These are phyloP conservation scores for Cryptococcus sp. DNA, from an alignment of 1,284 basidiomycete genomes.

Conservation along the genomic window DNA sequence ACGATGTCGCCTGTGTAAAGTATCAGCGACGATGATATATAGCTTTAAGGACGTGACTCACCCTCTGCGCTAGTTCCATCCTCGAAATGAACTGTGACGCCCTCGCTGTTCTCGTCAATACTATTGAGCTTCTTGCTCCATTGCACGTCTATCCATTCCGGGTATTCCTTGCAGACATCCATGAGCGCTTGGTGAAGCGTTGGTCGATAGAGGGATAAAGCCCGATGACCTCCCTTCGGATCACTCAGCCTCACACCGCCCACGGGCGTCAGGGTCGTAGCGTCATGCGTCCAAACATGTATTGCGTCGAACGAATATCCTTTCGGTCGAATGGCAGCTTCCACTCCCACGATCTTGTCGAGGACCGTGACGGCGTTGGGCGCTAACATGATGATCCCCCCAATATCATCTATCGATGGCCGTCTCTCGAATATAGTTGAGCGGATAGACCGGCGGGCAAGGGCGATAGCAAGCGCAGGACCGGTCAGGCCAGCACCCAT, in stretches of 20 bases:
- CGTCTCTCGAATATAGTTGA: slow-evolving; percentile 30
- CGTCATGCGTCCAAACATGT: slow-evolving; percentile 11
- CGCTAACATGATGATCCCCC: slow-evolving; percentile 26
- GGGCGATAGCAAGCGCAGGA: slow-evolving; percentile 26
- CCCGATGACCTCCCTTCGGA: slow-evolving; percentile 12
- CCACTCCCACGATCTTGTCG: slow-evolving; percentile 19
- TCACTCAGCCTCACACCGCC: slow-evolving; percentile 2
- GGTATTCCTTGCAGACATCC: slow-evolving; percentile 12
- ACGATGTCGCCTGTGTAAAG: slow-evolving; percentile 20
- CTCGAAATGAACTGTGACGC: slow-evolving; percentile 19
- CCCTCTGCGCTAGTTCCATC: slow-evolving; percentile 14
- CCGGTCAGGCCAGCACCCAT: slow-evolving; percentile 27
- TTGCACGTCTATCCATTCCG: slow-evolving; percentile 16
- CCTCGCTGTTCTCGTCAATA: slow-evolving; percentile 18
- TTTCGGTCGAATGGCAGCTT: slow-evolving; percentile 5
- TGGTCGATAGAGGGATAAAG: slow-evolving; percentile 22
- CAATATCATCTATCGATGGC: slow-evolving; percentile 1
- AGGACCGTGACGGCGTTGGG: slow-evolving; percentile 24
- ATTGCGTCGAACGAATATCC: slow-evolving; percentile 20
- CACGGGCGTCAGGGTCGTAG: slow-evolving; percentile 19
- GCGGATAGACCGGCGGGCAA: slow-evolving; percentile 19
- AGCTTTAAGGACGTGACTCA: slow-evolving; percentile 2
- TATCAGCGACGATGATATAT: neutral
- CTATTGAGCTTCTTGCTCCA: slow-evolving; percentile 17
- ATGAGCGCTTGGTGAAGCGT: slow-evolving; percentile 21